Evolutionary conservation across 805 yeast species (phyloP).

Genomic region (Kuraishia molischiana): DNA sequence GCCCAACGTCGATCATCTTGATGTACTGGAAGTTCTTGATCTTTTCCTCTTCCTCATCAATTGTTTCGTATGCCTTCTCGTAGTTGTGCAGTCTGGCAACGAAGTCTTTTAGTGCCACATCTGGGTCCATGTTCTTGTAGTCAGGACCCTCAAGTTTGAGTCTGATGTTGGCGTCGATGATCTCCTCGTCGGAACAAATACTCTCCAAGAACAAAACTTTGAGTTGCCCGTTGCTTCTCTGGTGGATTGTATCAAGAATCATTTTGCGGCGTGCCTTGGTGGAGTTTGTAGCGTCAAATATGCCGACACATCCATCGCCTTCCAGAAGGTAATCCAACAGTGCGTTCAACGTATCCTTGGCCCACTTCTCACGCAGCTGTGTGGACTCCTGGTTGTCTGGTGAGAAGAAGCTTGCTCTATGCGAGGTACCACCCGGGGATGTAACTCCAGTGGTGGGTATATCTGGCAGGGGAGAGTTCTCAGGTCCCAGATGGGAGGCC

Average conservation of each 20-base stretch:
- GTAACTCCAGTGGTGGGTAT: not conserved
- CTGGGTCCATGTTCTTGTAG: slow-evolving; percentile 65
- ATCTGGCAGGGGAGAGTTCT: slow-evolving; percentile 51
- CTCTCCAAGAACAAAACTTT: slow-evolving; percentile 83
- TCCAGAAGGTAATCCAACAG: slow-evolving; percentile 59
- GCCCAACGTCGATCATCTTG: slow-evolving; percentile 93
- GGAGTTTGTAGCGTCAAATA: slow-evolving; percentile 78
- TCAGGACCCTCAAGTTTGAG: slow-evolving; percentile 81
- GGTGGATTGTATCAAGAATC: slow-evolving; percentile 47
- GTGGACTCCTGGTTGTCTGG: slow-evolving; percentile 65
- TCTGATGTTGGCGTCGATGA: slow-evolving; percentile 76
- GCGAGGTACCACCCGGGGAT: slow-evolving; percentile 22
- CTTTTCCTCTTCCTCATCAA: slow-evolving; percentile 63
- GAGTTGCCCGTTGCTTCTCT: slow-evolving; percentile 47
- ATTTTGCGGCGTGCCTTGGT: slow-evolving; percentile 54
- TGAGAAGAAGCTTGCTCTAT: slow-evolving; percentile 77
- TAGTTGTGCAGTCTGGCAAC: slow-evolving; percentile 73
- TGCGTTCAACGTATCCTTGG: slow-evolving; percentile 88
- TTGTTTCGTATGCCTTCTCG: slow-evolving; percentile 83
- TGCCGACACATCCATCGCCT: slow-evolving; percentile 87
- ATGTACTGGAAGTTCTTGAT: slow-evolving; percentile 70
- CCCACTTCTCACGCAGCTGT: slow-evolving; percentile 84
- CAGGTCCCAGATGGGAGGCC: slow-evolving; percentile 57
- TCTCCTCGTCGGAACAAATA: slow-evolving; percentile 68
- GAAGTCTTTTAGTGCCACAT: slow-evolving; percentile 72